Evolutionary conservation across 148 eudicot species (phyloP), one percentile per base, ranked within the genome.

Genomic region (Persicaria tinctoria): DNA sequence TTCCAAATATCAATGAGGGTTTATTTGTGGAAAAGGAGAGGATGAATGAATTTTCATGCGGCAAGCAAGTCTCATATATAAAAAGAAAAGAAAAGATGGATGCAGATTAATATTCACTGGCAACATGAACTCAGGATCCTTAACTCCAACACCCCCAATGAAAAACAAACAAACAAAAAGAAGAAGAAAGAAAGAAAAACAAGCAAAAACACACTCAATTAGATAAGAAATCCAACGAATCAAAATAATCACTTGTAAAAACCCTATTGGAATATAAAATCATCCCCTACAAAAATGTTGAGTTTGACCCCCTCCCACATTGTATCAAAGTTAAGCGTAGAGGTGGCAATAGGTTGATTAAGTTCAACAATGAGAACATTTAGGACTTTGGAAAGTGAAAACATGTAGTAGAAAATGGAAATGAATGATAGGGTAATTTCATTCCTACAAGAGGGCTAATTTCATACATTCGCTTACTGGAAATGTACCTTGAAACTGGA

Each of bases 401-500:
- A 62, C 2, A 62, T 27, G 20, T 62, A 1, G 45, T 32, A 12
- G 13, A 32, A 63, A 63, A 27, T 27, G 10, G 17, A 32, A 32
- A 64, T 16, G 12, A 41, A 18, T 3, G 20, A 3, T 60, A 27
- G 44, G 27, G 7, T 3, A 20, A 41, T 55, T 55, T 7, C 20
- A 55, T 1, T 8, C 20, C 23, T 50, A 55, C 5, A 16, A 55
- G 6, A 55, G 17, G 5, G 23, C 20, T n/a, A 3, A 60, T 20
- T 2, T 60, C 27, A 9, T 23, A 60, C 38, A 32, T 32, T 64
- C 5, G 68, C 49, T 73, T 56, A 55, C 6, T 66, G 66, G 20
- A 14, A 23, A 76, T 75, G 8, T 75, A 92, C 99, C 99, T 92
- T 96, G 53, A 96, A 87, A 88, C 87, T 90, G 82, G 97, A 85